Base-by-base conservation (phyloP, 352 stramenopile genomes). In the Pythium insidiosum region DNA sequence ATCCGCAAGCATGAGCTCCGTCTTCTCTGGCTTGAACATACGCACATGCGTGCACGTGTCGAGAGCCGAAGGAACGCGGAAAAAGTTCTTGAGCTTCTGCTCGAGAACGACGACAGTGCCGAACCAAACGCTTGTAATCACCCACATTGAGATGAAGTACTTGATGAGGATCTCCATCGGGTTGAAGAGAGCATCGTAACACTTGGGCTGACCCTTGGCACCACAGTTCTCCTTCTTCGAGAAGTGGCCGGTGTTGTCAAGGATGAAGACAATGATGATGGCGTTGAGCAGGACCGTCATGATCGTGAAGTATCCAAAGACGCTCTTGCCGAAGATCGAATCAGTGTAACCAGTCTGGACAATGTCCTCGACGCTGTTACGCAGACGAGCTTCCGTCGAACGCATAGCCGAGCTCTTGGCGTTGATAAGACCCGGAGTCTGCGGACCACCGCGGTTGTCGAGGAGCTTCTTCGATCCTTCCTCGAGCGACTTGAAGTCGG, bases 91-190 rank as follows among this genome's bases (percentile, higher is more conserved):
- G 19, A 65, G 44, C 41, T 58, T 52, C 30, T 57, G 22, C 24
- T 50, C 42, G 39, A 46, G 50, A 29, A 56, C 31, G 20, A 65
- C 50, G 23, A 66, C 42, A 23, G 53, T 31, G n/a, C 46, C 48
- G 40, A 65, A 46, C 47, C 51, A 65, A 26, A 65, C 21, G 18
- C 37, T 38, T 19, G 39, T 50, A 26, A 61, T 44, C 18, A 47
- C 25, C 50, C 50, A 65, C 34, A 60, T 23, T 2, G 31, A 34
- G 31, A 65, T 65, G 26, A 65, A 65, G 15, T 53, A 36, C 53
- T 56, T 61, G 38, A 65, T 65, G 18, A 65, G 36, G 16, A 56
- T 37, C 26, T 61, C 47, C 35, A 61, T 61, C 1, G 44, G 41
- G 38, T 65, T 42, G 24, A 65, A 61, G 6, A 65, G 26, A n/a